A percentile compares a stretch with the other conserved stretches of the same genome.
phyloP scores from a whole-genome alignment of 202 grass and related monocot species.

The Bolboschoenoplectus hybrid region DNA sequence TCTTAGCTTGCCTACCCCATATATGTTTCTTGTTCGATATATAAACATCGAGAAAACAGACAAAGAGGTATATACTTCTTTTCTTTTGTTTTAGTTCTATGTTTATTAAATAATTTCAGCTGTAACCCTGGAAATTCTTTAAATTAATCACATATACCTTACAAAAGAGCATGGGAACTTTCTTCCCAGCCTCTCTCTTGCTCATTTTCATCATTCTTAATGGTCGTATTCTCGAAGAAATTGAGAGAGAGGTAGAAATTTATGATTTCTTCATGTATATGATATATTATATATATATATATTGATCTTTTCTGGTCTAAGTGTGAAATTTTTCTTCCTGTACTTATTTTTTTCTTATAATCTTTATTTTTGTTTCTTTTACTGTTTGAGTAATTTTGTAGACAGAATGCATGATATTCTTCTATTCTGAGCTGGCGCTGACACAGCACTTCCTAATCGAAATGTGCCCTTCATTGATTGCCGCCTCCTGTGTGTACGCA shows the following conservation, averaged over 20 bases:
- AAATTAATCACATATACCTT: neutral
- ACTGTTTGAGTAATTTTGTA: conserved; percentile 36
- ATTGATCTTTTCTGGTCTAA: neutral
- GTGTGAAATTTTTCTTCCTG: too few species aligned
- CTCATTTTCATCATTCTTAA: neutral
- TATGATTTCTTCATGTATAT: neutral
- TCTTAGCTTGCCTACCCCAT: conserved; percentile 66
- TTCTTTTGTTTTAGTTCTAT: neutral
- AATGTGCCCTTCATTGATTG: conserved; percentile 56
- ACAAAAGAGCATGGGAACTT: neutral
- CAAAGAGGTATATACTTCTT: conserved; percentile 49
- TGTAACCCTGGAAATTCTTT: neutral
- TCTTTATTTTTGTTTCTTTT: neutral
- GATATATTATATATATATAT: neutral
- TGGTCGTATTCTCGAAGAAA: neutral
- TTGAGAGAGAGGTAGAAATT: neutral
- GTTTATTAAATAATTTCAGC: neutral
- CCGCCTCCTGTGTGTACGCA: conserved; percentile 70
- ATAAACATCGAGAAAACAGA: conserved; percentile 62
- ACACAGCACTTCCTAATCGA: conserved; percentile 62
- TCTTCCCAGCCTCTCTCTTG: neutral
- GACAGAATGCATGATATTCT: conserved; percentile 78
- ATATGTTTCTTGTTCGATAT: conserved; percentile 79
- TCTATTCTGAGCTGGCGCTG: conserved; percentile 70
- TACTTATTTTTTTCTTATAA: too few species aligned